Evolutionary conservation across 2,329 filamentous ascomycete species (phyloP), one percentile per base, ranked within the genome.

Genomic region (Colletotrichum sp.): DNA sequence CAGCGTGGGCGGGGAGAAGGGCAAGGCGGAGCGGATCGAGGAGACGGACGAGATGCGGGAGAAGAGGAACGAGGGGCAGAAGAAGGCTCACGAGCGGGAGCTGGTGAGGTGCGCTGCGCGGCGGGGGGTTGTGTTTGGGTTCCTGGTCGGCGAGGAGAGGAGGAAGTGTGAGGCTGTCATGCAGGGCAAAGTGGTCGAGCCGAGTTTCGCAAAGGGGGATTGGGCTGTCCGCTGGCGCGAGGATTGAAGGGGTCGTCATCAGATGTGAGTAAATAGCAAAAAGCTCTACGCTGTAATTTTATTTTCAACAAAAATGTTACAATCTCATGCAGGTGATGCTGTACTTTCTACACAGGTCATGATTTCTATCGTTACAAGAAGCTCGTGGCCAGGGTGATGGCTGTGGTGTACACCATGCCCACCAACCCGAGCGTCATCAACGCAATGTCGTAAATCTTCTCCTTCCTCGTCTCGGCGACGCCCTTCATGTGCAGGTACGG

Each of bases 381-480:
- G 76, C 86, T 87, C 70, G 83, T 84, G 48, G 81, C 77, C 62
- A 93, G 77, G 1, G 93, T 95, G 63, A 95, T 89, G 16, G 85
- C 81, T 0, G 93, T 95, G 0, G 94, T 95, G 81, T 94, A 95
- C 0, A 93, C 85, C 93, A 95, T 95, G 15, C 92, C 93, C 10
- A 92, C 85, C 15, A 90, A 69, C 1, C 94, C 94, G 22, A 95
- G 79, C 1, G 88, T 82, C 85, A 95, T 93, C 81, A 95, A 88
- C 2, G 85, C 81, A 6, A 94, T 75, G 80, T 96, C 94, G 6
- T 91, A 87, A 4, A 84, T 82, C 84, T 92, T 94, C 32, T 86
- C 89, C 81, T 83, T 85, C 36, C 82, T 83, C n/a, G 88, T 90
- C 65, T 88, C 86, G 8, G 93, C 94, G 5, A 93, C 88, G 6